Evolutionary conservation across 2,329 filamentous ascomycete genomes (phyloP), one percentile per base, ranked within the genome.

Genomic region (Hirsutella rhossiliensis): DNA sequence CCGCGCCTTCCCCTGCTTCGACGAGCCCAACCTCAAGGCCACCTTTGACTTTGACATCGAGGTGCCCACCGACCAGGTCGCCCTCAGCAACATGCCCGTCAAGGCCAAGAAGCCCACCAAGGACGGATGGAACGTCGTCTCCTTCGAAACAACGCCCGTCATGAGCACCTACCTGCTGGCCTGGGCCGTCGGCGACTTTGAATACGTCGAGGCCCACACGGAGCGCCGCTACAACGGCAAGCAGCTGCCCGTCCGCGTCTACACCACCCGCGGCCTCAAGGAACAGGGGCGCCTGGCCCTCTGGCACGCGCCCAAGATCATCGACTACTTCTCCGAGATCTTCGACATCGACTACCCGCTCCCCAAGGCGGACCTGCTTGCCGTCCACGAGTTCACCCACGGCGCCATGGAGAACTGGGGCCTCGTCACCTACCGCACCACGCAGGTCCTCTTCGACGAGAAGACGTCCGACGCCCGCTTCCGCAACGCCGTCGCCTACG

Each of bases 341-440:
- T 98, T 95, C 57, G 82, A 82, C 53, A 87, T 95, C 52, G 88
- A 95, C 58, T 96, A 95, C 62, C 89, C 89, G 29, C 74, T 96
- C 17, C 88, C 89, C 49, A 96, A 96, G 71, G 83, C 87, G 5
- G 89, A 96, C 62, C 72, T 96, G 42, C 72, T 96, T 38, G 88
- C 88, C 48, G 88, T 94, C 11, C 87, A 94, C 65, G 89, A 95
- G 67, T 95, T 98, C 69, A 92, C 74, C 4, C 74, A 78, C 61
- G 84, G 85, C 39, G 87, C 87, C 52, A 94, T 94, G 86, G 89
- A 96, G 70, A 94, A 94, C 62, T 96, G 89, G 89, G 89, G 89
- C 52, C 73, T 98, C 43, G 87, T 98, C 46, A 97, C 92, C 29
- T 98, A 97, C 68, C 78, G 88, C 52, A 94, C 90, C 11, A 97